Base-by-base conservation (phyloP, 2,329 filamentous ascomycete genomes). In the Cordyceps militaris region DNA sequence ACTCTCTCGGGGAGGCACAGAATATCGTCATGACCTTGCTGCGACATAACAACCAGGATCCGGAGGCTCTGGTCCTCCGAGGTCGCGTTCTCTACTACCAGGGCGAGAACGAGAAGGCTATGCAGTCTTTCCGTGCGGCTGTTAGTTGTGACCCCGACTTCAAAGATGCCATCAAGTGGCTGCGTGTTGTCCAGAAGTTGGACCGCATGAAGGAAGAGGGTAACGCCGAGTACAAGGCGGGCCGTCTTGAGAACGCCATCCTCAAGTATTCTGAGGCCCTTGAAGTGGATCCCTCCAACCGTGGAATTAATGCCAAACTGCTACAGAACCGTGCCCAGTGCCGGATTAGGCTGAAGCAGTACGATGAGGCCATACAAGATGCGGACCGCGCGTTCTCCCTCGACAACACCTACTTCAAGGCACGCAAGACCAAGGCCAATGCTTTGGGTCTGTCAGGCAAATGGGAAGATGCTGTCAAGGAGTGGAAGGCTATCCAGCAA, bases 151-250 rank as follows among this genome's bases (percentile, higher is more conserved):
- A 97, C 66, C 94, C 94, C 9, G 94, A 99, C 71, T 94, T 89
- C 76, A 87, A 85, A 66, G 87, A 90, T 62, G 93, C 92, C 8
- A 83, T 96, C 65, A 95, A 91, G 75, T 93, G 90, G 76, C 79
- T 97, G 60, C 84, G 90, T 61, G 88, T 89, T 69, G 91, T 97
- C 46, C 91, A 96, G 75, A 96, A 92, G 74, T 82, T 99, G 23
- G 89, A 96, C 66, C 84, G 89, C 61, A 93, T 91, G 80, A 97
- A 97, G 79, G 88, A 94, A 64, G 91, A 96, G 66, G 94, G 94
- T 60, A 97, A 99, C 71, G 73, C 77, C 6, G 87, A 91, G 23
- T 99, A 95, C 82, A 97, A 97, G 78, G 82, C 85, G 56, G 88
- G 88, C 61, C 83, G 86, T 59, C 94, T 86, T 75, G 84, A 89